Percentiles rank a stretch among this genome's conserved stretches.
Evolutionary conservation across 345 rosid species (phyloP).

Genomic region (Luvunga scandens): DNA sequence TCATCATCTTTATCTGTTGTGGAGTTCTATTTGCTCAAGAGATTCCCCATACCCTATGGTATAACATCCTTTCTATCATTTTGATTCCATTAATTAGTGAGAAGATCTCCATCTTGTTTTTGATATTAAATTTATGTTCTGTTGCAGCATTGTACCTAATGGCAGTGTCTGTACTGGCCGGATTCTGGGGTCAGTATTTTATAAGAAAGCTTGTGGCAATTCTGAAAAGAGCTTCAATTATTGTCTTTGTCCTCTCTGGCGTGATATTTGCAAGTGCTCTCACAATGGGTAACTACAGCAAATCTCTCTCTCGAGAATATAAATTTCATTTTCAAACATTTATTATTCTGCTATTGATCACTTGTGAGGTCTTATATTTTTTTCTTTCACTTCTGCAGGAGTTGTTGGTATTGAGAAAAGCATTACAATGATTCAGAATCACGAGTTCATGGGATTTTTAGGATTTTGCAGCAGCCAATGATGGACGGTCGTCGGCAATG

Average conservation of each 20-base stretch:
- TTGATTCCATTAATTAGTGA: background rate
- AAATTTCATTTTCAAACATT: background rate
- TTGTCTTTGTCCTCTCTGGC: conserved; percentile 73
- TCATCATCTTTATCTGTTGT: conserved; percentile 94
- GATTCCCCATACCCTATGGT: conserved; percentile 96
- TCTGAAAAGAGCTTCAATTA: conserved; percentile 61
- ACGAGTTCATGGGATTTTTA: conserved; percentile 88
- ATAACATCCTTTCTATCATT: background rate
- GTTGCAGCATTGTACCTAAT: conserved; percentile 66
- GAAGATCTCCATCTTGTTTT: background rate
- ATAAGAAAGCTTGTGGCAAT: conserved; percentile 58
- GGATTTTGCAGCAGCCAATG: conserved; percentile 71
- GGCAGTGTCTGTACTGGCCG: conserved; percentile 63
- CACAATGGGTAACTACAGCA: conserved; percentile 56
- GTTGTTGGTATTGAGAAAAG: conserved; percentile 62
- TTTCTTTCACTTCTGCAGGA: conserved; percentile 36
- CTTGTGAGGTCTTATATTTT: background rate
- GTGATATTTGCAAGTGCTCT: conserved; percentile 85
- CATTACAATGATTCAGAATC: conserved; percentile 56
- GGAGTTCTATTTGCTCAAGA: conserved; percentile 86
- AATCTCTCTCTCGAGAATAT: background rate
- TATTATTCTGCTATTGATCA: background rate
- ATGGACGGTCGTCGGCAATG: conserved; percentile 10
- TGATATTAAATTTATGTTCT: background rate
- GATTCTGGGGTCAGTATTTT: conserved; percentile 87